Percentiles rank a stretch among this genome's conserved stretches.
phyloP scores from a whole-genome alignment of 768 basidiomycete genomes.

The Serendipita sp. region DNA sequence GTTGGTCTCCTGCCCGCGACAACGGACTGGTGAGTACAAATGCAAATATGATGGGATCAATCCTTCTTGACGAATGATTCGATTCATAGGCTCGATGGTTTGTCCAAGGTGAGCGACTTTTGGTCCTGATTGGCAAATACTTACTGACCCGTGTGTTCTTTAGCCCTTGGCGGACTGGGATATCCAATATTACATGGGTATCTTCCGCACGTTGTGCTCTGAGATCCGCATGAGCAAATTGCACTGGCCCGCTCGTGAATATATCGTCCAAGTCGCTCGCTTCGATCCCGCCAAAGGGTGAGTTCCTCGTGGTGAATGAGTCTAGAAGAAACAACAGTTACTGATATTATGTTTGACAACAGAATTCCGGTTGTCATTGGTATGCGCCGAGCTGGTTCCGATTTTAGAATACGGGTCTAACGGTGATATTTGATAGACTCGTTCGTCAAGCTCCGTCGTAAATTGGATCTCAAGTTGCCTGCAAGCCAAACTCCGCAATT shows the following conservation, averaged over 20 bases:
- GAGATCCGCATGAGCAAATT: slow-evolving; percentile 73
- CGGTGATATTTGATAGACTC: slow-evolving; percentile 33
- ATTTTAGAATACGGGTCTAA: slow-evolving; percentile 9
- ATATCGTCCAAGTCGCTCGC: slow-evolving; percentile 82
- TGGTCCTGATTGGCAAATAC: neutral
- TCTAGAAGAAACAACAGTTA: neutral
- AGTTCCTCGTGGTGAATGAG: neutral
- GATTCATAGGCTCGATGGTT: slow-evolving; percentile 59
- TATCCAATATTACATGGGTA: slow-evolving; percentile 77
- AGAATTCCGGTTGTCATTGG: slow-evolving; percentile 59
- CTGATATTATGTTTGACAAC: neutral
- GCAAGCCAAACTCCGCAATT: slow-evolving; percentile 50
- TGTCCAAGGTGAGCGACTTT: slow-evolving; percentile 45
- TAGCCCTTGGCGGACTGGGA: slow-evolving; percentile 66
- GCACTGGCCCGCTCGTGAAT: slow-evolving; percentile 65
- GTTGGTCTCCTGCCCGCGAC: slow-evolving; percentile 64
- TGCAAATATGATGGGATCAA: slow-evolving; percentile 17
- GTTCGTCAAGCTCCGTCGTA: slow-evolving; percentile 65
- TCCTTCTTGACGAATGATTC: slow-evolving; percentile 9
- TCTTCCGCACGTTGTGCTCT: slow-evolving; percentile 59
- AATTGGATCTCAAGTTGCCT: slow-evolving; percentile 29
- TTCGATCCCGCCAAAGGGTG: slow-evolving; percentile 70
- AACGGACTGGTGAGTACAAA: slow-evolving; percentile 53
- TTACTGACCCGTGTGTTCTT: no score
- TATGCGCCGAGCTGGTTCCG: neutral